Evolutionary conservation across 2,329 filamentous ascomycete species (phyloP).

Genomic region (Monosporascus sp.): DNA sequence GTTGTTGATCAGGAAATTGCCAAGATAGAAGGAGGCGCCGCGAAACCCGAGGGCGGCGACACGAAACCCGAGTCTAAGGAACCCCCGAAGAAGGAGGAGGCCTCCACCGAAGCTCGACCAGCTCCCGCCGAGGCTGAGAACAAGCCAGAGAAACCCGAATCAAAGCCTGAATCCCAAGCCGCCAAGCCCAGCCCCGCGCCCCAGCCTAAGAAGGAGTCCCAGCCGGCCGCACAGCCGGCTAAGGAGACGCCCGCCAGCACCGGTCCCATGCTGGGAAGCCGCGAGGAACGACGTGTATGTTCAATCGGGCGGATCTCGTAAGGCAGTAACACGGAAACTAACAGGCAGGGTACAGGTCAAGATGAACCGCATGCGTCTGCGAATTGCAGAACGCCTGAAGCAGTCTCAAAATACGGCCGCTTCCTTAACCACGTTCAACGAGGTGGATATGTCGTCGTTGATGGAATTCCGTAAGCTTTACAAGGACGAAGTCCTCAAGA

Average conservation of each 20-base stretch:
- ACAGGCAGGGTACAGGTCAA: constrained; percentile 64
- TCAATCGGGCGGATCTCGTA: constrained; percentile 8
- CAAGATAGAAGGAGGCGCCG: constrained; percentile 74
- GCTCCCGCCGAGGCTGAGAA: constrained; percentile 35
- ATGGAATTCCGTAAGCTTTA: constrained; percentile 97
- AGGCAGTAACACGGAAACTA: neutral
- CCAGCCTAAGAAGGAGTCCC: constrained; percentile 34
- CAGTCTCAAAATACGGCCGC: constrained; percentile 98
- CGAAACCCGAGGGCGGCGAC: constrained; percentile 46
- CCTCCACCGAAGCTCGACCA: constrained; percentile 28
- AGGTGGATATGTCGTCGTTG: constrained; percentile 96
- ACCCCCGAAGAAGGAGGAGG: constrained; percentile 44
- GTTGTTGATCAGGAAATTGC: constrained; percentile 88
- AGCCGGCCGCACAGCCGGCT: constrained; percentile 30
- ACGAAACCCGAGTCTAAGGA: constrained; percentile 56
- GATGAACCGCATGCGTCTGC: constrained; percentile 99
- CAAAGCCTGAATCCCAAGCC: constrained; percentile 33
- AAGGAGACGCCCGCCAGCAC: constrained; percentile 34
- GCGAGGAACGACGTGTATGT: constrained; percentile 81
- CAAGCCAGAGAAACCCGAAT: constrained; percentile 38
- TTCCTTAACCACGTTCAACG: constrained; percentile 96
- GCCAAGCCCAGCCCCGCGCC: constrained; percentile 27
- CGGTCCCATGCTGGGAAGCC: constrained; percentile 55
- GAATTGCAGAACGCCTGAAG: constrained; percentile 96
- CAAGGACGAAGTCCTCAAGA: constrained; percentile 95